These are phyloP conservation scores for Neckera pumila DNA, from an alignment of 225 moss, liverwort and hornwort species.

Conservation along the genomic window DNA sequence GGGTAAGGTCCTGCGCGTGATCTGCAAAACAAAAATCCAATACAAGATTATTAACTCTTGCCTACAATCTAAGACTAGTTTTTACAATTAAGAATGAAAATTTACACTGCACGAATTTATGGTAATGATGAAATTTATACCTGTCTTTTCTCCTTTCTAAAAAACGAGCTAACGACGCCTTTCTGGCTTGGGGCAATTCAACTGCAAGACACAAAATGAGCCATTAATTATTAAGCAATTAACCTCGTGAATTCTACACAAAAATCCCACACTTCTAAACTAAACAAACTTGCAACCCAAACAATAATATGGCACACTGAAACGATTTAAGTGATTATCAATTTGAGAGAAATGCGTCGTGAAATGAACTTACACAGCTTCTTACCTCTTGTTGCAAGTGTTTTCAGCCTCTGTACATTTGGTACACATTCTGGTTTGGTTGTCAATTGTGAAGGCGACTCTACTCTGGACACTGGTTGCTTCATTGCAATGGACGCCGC, in stretches of 20 bases:
- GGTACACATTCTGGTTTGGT: not conserved
- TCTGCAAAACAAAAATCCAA: not conserved
- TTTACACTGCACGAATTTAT: not conserved
- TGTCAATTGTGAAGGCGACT: constrained; percentile 1
- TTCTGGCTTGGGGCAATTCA: constrained; percentile 78
- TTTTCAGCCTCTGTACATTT: not conserved
- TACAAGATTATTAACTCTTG: not conserved
- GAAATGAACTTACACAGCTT: not conserved
- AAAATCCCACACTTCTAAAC: not conserved
- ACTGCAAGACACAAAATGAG: not conserved
- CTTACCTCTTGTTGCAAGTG: not conserved
- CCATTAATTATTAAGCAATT: not conserved
- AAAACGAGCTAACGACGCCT: constrained; percentile 76
- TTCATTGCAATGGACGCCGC: constrained; percentile 9
- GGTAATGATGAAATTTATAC: not conserved
- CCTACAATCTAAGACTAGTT: not conserved
- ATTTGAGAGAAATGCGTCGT: not conserved
- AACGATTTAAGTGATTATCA: not conserved
- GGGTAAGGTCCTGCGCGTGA: constrained; percentile 23
- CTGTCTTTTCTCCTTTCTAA: constrained; percentile 88
- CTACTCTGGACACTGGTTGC: constrained; percentile 20
- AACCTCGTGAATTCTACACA: not conserved
- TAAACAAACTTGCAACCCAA: not conserved
- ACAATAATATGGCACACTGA: no score
- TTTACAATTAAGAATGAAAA: not conserved